phyloP scores from a whole-genome alignment of 2,329 filamentous ascomycete genomes.

The Epichloe elymi region DNA sequence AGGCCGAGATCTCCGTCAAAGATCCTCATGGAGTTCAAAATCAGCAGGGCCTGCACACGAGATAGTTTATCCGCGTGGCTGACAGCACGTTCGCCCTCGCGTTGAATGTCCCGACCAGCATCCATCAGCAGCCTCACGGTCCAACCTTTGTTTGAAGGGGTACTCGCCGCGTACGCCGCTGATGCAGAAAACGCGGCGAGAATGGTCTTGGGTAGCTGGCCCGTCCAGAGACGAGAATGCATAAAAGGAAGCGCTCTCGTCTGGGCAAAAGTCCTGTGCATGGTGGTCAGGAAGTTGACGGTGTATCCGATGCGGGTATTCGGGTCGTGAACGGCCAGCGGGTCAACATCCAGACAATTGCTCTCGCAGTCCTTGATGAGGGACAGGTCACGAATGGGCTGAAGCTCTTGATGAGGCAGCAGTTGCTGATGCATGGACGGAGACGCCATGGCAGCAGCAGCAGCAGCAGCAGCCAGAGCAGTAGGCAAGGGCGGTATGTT shows the following conservation, averaged over 20 bases:
- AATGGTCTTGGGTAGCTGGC: slow-evolving; percentile 25
- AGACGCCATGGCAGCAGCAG: slow-evolving; percentile 5
- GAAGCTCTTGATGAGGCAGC: slow-evolving; percentile 3
- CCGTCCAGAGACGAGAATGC: slow-evolving; percentile 28
- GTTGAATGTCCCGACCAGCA: slow-evolving; percentile 22
- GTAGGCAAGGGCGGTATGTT: slow-evolving; percentile 17
- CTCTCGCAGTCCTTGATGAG: slow-evolving; percentile 11
- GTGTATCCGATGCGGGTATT: slow-evolving; percentile 22
- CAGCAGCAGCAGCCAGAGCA: not conserved
- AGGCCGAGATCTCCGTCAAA: slow-evolving; percentile 30
- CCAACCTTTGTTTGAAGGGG: slow-evolving; percentile 24
- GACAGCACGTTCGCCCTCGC: slow-evolving; percentile 18
- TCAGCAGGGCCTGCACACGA: slow-evolving; percentile 28
- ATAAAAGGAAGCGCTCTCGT: slow-evolving; percentile 27
- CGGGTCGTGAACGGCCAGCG: slow-evolving; percentile 23
- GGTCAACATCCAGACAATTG: slow-evolving; percentile 15
- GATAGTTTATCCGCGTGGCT: slow-evolving; percentile 27
- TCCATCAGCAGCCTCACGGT: slow-evolving; percentile 26
- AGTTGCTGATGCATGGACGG: slow-evolving; percentile 5
- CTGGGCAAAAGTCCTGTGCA: slow-evolving; percentile 23
- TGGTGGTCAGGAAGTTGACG: slow-evolving; percentile 17
- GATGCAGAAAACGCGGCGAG: slow-evolving; percentile 27
- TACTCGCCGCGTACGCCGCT: slow-evolving; percentile 25
- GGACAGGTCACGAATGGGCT: slow-evolving; percentile 19
- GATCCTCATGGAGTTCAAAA: slow-evolving; percentile 28